Evolutionary conservation across 805 yeast species (phyloP).

Genomic region (Candida khao-thaluensis): DNA sequence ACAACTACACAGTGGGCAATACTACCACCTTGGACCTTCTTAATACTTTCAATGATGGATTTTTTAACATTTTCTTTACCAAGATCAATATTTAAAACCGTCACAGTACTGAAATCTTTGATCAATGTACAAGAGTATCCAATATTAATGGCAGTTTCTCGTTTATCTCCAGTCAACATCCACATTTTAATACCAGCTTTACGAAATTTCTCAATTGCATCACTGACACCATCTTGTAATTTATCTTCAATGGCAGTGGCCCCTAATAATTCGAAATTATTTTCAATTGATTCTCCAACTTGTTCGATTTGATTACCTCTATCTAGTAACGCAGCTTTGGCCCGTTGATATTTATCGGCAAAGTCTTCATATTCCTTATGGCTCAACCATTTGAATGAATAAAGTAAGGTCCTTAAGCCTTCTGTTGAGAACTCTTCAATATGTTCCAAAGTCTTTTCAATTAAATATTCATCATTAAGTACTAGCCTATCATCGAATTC

Average conservation of each 20-base stretch:
- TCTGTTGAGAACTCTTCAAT: conserved; percentile 93
- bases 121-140: conserved; percentile 93
- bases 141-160: conserved; percentile 96
- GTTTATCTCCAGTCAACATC: conserved; percentile 98
- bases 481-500: conserved; percentile 52
- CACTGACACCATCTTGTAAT: conserved; percentile 95
- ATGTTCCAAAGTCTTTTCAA: conserved; percentile 85
- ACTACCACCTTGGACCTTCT: conserved; percentile 66
- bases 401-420: conserved; percentile 87
- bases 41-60: conserved; percentile 70
- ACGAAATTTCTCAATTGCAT: conserved; percentile 85
- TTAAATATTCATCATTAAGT: conserved; percentile 68
- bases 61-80: conserved; percentile 58
- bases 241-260: conserved; percentile 98
- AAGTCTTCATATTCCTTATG: conserved; percentile 60
- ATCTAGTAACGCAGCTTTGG: conserved; percentile 71
- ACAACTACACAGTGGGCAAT: conserved; percentile 95
- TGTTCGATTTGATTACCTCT: conserved; percentile 65
- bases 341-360: conserved; percentile 65
- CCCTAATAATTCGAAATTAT: conserved; percentile 68
- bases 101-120: conserved; percentile 88
- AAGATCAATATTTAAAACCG: conserved; percentile 54
- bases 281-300: conserved; percentile 73
- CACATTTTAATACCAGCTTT: conserved; percentile 93
- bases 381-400: conserved; percentile 73